phyloP scores from a whole-genome alignment of 164 flowering plant species.

The Sextonia rubra region DNA sequence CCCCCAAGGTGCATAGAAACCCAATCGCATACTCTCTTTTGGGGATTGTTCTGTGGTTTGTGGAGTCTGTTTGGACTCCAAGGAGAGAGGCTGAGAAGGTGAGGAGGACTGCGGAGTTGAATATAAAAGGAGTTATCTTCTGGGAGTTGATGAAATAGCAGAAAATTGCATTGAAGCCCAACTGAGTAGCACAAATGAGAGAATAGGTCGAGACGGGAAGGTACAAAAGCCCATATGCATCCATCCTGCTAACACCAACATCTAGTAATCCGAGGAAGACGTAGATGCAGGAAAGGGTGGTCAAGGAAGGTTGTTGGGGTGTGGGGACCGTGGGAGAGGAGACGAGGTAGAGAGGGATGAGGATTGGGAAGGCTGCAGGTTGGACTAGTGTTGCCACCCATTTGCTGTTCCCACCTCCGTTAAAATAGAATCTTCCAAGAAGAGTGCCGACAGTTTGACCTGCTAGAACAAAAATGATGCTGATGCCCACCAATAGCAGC shows the following conservation, averaged over 20 bases:
- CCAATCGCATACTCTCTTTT: constrained; percentile 14
- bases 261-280: constrained; percentile 9
- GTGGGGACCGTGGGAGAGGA: neutral
- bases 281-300: constrained; percentile 5
- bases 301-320: neutral
- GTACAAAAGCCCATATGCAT: constrained; percentile 20
- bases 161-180: constrained; percentile 24
- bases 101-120: constrained; percentile 19
- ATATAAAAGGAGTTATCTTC: constrained; percentile 15
- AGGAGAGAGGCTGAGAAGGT: constrained; percentile 17
- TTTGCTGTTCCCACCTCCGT: constrained; percentile 31
- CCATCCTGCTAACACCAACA: constrained; percentile 22
- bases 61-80: constrained; percentile 13
- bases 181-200: constrained; percentile 23
- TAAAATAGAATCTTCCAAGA: constrained; percentile 27
- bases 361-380: constrained; percentile 26
- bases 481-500: constrained; percentile 34
- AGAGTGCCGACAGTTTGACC: constrained; percentile 24
- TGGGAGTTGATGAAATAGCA: constrained; percentile 22
- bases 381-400: constrained; percentile 35
- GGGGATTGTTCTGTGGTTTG: constrained; percentile 8
- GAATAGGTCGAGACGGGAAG: constrained; percentile 26
- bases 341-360: constrained; percentile 19
- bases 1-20: constrained; percentile 21
- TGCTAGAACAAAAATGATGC: constrained; percentile 24